Conservation (phyloP, 2,329 filamentous ascomycete species). For the Cyclaneusma minus region DNA sequence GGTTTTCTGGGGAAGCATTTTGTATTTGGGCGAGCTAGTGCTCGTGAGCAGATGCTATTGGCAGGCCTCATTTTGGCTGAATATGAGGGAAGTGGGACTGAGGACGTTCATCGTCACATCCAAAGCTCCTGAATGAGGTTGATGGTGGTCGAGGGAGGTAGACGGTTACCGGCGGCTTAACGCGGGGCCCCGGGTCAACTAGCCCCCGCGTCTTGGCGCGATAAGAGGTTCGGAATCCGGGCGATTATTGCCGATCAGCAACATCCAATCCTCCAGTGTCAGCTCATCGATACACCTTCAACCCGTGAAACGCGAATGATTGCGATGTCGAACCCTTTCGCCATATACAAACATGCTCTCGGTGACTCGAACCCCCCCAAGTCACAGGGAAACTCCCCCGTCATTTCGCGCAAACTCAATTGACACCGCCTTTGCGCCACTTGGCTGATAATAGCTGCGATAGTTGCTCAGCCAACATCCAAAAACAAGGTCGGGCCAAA, state of each 20-base stretch:
- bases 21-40: conserved; percentile 1
- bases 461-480: too few species aligned
- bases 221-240: conserved; percentile 1
- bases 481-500: too few species aligned
- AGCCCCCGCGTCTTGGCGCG: neutral
- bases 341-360: too few species aligned
- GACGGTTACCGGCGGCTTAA: conserved; percentile 3
- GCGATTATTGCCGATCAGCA: conserved; percentile 1
- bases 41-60: conserved; percentile 1
- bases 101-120: conserved; percentile 1
- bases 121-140: conserved; percentile 1
- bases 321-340: too few species aligned
- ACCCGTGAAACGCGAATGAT: conserved; percentile 1
- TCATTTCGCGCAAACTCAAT: too few species aligned
- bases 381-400: too few species aligned
- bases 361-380: too few species aligned
- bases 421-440: too few species aligned
- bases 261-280: conserved; percentile 1
- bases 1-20: conserved; percentile 4
- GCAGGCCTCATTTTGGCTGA: neutral
- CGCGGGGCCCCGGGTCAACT: neutral
- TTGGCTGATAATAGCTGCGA: too few species aligned
- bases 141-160: conserved; percentile 1
- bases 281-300: neutral
- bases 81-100: conserved; percentile 1